phyloP scores from a whole-genome alignment of 2,329 filamentous ascomycete genomes.

The Pestalotiopsis sp. region DNA sequence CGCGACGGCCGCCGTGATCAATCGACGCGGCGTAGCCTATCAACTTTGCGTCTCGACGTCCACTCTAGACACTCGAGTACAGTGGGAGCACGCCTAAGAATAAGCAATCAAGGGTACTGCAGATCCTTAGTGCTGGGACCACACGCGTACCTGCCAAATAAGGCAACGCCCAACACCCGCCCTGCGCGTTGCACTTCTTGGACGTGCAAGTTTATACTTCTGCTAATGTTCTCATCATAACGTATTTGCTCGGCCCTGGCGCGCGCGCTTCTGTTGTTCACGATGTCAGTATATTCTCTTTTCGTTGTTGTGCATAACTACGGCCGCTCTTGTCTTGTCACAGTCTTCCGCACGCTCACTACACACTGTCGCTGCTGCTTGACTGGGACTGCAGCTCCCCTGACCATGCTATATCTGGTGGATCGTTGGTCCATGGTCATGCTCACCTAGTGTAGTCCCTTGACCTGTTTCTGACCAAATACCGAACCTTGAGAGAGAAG shows the following conservation, averaged over 20 bases:
- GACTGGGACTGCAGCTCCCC: background rate
- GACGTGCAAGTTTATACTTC: background rate
- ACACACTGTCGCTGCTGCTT: background rate
- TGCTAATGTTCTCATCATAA: background rate
- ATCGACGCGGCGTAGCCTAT: background rate
- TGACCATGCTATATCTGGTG: background rate
- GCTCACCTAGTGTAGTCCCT: background rate
- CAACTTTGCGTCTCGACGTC: background rate
- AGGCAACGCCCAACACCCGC: background rate
- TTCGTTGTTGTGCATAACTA: background rate
- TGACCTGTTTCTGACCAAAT: background rate
- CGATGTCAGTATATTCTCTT: background rate
- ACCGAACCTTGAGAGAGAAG: background rate
- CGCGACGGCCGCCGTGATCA: background rate
- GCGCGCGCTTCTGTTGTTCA: background rate
- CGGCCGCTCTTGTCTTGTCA: background rate
- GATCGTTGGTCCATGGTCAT: background rate
- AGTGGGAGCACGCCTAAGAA: no score
- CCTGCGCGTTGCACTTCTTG: background rate
- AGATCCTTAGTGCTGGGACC: constrained; percentile 3
- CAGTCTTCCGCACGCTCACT: background rate
- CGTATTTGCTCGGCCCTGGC: no score
- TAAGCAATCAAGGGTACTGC: background rate
- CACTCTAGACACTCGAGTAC: background rate
- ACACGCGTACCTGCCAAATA: constrained; percentile 15